phyloP scores from a whole-genome alignment of 306 rosid genomes.

The Corylus heterophylla region DNA sequence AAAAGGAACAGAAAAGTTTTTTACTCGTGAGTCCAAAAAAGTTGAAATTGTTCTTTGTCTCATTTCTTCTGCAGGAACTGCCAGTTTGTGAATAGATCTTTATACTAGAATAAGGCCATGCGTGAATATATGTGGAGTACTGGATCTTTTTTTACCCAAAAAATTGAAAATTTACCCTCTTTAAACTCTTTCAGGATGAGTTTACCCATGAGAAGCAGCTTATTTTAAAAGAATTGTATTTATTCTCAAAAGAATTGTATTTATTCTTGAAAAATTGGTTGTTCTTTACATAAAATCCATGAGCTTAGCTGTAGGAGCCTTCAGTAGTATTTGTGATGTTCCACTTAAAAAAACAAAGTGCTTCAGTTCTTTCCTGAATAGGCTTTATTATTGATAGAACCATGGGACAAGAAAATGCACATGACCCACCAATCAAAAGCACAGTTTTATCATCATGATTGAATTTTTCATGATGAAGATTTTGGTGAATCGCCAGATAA shows the following conservation, averaged over 20 bases:
- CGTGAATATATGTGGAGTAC: background rate
- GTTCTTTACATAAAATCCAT: background rate
- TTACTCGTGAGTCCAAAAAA: background rate
- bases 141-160: too few species aligned
- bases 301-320: background rate
- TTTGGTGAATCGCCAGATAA: background rate
- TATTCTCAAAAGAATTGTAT: background rate
- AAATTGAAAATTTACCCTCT: too few species aligned
- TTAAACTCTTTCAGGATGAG: background rate
- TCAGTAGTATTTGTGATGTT: background rate
- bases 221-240: background rate
- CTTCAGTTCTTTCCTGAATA: background rate
- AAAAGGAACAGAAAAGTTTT: background rate
- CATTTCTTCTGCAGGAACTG: background rate
- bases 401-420: background rate
- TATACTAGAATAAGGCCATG: background rate
- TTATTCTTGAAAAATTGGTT: background rate
- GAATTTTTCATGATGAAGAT: background rate
- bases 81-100: background rate
- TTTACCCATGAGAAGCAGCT: background rate
- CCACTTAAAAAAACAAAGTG: background rate
- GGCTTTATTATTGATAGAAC: background rate
- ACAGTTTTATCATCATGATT: background rate
- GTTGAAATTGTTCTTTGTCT: background rate
- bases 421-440: background rate